Percentiles rank a stretch among this genome's conserved stretches.
These are phyloP conservation scores for Coriaria nepalensis DNA, from an alignment of 306 rosid species.

Conservation along the genomic window DNA sequence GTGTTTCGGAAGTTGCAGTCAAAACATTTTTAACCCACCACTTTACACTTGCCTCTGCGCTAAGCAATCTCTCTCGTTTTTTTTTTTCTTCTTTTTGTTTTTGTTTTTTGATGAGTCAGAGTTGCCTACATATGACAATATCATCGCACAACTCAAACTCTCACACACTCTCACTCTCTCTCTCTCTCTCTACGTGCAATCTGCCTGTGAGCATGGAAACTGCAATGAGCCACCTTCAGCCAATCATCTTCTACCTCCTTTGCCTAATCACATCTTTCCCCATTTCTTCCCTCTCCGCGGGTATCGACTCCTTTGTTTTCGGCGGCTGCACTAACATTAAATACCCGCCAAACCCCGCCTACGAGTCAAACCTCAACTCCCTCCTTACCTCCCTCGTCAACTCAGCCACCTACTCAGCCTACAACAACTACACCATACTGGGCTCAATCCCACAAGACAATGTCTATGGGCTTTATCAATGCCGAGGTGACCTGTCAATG, in stretches of 20 bases:
- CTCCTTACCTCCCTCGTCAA: conserved; percentile 70
- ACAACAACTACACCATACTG: conserved; percentile 64
- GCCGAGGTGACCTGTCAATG: conserved; percentile 88
- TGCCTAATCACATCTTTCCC: neutral
- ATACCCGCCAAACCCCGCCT: conserved; percentile 43
- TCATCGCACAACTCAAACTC: too few species aligned
- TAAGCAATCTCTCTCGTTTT: too few species aligned
- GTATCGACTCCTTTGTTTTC: conserved; percentile 43
- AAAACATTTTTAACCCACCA: too few species aligned
- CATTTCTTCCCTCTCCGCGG: conserved; percentile 17
- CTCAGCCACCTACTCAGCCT: conserved; percentile 82
- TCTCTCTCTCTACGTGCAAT: too few species aligned
- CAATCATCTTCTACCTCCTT: neutral
- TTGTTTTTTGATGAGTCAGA: too few species aligned
- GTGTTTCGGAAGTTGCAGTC: too few species aligned
- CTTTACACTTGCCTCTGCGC: too few species aligned
- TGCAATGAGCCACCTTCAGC: too few species aligned
- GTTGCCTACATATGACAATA: too few species aligned
- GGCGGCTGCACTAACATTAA: conserved; percentile 74
- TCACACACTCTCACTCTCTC: too few species aligned
- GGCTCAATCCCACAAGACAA: conserved; percentile 36
- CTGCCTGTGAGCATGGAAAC: too few species aligned
- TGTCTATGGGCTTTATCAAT: conserved; percentile 68
- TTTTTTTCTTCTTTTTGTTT: too few species aligned
- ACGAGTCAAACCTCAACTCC: conserved; percentile 71